Base-by-base conservation (phyloP, 140 eudicot genomes). In the Bidens hawaiensis region DNA sequence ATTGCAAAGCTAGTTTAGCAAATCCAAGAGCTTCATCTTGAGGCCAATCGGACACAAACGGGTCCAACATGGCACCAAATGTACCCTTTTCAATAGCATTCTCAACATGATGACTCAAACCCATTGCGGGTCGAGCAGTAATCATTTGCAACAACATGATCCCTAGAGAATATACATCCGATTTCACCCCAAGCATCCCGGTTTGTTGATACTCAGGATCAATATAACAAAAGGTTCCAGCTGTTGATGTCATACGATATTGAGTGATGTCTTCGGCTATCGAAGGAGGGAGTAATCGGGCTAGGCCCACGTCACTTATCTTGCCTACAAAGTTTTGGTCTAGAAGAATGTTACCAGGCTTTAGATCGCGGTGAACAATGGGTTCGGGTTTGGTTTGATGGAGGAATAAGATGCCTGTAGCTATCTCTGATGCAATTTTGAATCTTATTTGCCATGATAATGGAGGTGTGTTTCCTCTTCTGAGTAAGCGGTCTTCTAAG, bases 371-470 rank as follows among this genome's bases (percentile, higher is more conserved):
- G 38, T 83, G 89, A 15, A 83, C 85, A 41, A 83, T 60, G 18
- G 89, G 89, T 23, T 77, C 85, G 1, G 89, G 89, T 53, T 79
- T 83, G 34, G 89, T 79, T 50, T 80, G 85, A 75, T 83, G 89
- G 62, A 83, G 89, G 42, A 83, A 83, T 19, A 76, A 67, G 22
- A 83, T 71, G 36, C 85, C 85, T 4, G 85, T 69, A 2, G 76
- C 89, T n/a, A 83, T 77, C 34, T 83, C 89, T 23, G 73, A 71
- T 16, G 85, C 85, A 15, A 83, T 83, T 24, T 76, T 70, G 62
- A 79, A 76, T 58, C 89, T 62, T 12, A 59, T 62, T 67, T 76
- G 82, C 89, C 89, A 83, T 17, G 89, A 65, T 2, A 83, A 62
- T 19, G 85, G 71, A 7, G 76, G 81, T 1, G 78, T 79, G 66